Base-by-base conservation (phyloP, 1,284 basidiomycete species). In the Marasmius sp. region DNA sequence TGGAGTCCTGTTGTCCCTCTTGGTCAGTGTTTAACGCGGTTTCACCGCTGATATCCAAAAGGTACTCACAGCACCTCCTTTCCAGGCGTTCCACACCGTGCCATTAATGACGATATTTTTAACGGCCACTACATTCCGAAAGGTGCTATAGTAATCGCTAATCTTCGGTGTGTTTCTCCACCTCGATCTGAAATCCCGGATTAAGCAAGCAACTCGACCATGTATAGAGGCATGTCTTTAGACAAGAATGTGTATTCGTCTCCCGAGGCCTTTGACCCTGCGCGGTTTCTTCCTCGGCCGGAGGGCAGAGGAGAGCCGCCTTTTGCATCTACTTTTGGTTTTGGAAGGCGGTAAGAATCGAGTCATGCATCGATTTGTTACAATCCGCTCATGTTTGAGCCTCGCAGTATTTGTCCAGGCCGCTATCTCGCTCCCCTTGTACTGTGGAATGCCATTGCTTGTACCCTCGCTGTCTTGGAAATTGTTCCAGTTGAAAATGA, bases 71-170 rank as follows among this genome's bases (percentile, higher is more conserved):
- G 18, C 37, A 11, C n/a, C 9, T 43, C 36, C 10, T 1, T 43
- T 37, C 22, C 45, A 58, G 56, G 39, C 10, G 38, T 61, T 10
- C 48, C 55, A 14, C 60, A 58, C 47, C 60, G 55, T 38, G 20
- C 55, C 27, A 12, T 48, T 9, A 22, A 45, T 14, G 43, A 52
- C 38, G 59, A 61, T 18, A 54, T 39, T 27, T 48, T 48, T 50
- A 61, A 52, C 14, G 45, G 49, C 14, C 43, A 36, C n/a, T 43
- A 34, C 10, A 58, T 58, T 33, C 48, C 57, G 5, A 58, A 62
- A 37, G 47, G 47, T 43, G 14, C 60, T 11, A 22, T 50, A 18
- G 51, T 60, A 7, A 38, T 57, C 33, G 6, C 55, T 9, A 51
- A 61, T 37, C 0, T 36, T 45, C 7, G 18, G 54, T 57, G 22